Base-by-base conservation (phyloP, 2,329 filamentous ascomycete species). In the Cadophora sp. region DNA sequence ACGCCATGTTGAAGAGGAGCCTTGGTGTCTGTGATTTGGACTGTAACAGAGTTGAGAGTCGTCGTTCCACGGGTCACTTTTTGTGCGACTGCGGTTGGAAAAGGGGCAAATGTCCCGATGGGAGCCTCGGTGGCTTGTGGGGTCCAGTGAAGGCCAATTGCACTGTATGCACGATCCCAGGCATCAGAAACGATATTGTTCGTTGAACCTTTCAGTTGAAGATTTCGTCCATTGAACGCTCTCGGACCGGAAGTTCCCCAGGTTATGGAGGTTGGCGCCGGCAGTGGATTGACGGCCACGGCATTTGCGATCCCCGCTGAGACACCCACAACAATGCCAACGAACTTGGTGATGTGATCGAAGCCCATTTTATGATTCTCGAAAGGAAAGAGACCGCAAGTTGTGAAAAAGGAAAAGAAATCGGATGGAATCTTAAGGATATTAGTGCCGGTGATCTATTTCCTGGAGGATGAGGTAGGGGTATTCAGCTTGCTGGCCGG, bases 1-100 rank as follows among this genome's bases (percentile, higher is more conserved):
- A 91, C 84, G 36, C 83, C 84, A 70, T 87, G 84, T 72, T 86
- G 80, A 36, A 87, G 77, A 66, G 83, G 79, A 4, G 82, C 83
- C 14, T 79, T 69, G 50, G 73, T 74, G 71, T 87, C 78, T 7
- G 78, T 70, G 30, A 88, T 76, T 7, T 81, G 75, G 53, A 87
- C 76, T 30, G 82, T 78, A 45, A 87, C 77, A 14, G 76, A 76
- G 4, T 71, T 79, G n/a, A 87, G 74, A 60, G 67, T 70, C 1
- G 73, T 61, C 7, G 68, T 65, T 24, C 71, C 75, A 41, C 78
- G 78, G 74, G 79, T 36, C 65, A 66, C 62, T 78, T 78, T 51
- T 22, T 47, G 36, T 14, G 68, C 71, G 22, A 74, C 68, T n/a
- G 71, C 71, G 0, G 80, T 83, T 5, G 84, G 85, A 74, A 87